Percentiles rank a stretch among this genome's conserved stretches.
phyloP scores from a whole-genome alignment of 192 early-diverging fungal genomes.

The Backusella psychrophila region DNA sequence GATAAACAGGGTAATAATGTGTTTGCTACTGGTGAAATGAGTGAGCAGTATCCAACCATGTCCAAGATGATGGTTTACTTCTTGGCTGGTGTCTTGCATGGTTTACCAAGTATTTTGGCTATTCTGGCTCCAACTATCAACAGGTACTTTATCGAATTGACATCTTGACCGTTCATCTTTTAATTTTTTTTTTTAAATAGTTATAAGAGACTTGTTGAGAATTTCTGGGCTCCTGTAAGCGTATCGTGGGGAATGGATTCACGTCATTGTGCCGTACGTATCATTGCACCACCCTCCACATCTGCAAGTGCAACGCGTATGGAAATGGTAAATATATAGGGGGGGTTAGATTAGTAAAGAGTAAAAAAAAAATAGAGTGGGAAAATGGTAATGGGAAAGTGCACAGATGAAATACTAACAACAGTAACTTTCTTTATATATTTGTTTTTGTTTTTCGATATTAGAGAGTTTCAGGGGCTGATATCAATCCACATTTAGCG shows the following conservation, averaged over 20 bases:
- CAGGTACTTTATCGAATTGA: constrained; percentile 33
- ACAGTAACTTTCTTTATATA: background rate
- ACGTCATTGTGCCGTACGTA: constrained; percentile 66
- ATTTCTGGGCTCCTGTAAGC: constrained; percentile 83
- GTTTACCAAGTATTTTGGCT: constrained; percentile 68
- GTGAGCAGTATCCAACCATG: constrained; percentile 40
- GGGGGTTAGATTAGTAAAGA: background rate
- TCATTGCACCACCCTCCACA: constrained; percentile 72
- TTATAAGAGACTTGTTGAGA: constrained; percentile 81
- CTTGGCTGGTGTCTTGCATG: constrained; percentile 52
- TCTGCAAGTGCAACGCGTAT: constrained; percentile 64
- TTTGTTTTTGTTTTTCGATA: constrained; percentile 9
- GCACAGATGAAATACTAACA: constrained; percentile 2
- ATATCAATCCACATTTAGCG: constrained; percentile 78
- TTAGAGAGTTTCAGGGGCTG: constrained; percentile 74
- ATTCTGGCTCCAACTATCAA: constrained; percentile 80
- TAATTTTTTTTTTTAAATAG: constrained; percentile 14
- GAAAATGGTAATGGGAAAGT: background rate
- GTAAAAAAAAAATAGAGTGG: background rate
- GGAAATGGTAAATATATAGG: constrained; percentile 53
- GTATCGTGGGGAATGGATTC: constrained; percentile 81
- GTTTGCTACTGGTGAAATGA: constrained; percentile 39
- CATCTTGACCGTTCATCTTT: background rate
- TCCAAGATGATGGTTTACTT: constrained; percentile 54
- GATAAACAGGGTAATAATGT: constrained; percentile 47